Conservation (phyloP, 2,329 filamentous ascomycete genomes). For the Exophiala viscosa region DNA sequence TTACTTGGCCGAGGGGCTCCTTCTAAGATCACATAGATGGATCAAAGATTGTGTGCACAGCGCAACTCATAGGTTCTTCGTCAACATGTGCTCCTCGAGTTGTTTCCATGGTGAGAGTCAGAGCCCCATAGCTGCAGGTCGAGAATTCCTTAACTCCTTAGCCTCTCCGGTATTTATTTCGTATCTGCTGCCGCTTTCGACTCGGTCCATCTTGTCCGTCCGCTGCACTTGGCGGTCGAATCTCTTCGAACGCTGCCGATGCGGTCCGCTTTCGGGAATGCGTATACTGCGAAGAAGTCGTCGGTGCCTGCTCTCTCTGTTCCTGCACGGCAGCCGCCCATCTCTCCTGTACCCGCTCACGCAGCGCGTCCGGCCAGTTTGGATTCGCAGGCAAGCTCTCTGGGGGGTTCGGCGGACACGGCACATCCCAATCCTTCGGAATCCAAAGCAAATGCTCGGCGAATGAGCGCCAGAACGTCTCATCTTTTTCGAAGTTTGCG, state of each 20-base stretch:
- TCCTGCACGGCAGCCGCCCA: neutral
- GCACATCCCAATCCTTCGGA: neutral
- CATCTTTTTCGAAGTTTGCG: slow-evolving; percentile 2
- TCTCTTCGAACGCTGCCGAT: neutral
- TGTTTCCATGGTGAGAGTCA: too few species aligned
- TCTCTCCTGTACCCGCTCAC: neutral
- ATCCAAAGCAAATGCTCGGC: slow-evolving; percentile 13
- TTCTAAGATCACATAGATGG: too few species aligned
- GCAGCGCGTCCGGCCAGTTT: slow-evolving; percentile 3
- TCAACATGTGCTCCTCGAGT: too few species aligned
- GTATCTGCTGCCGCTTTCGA: neutral
- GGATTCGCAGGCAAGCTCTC: neutral
- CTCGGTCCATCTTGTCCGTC: neutral
- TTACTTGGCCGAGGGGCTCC: too few species aligned
- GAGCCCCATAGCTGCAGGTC: too few species aligned
- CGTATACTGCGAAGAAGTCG: neutral
- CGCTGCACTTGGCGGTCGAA: too few species aligned
- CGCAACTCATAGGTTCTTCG: too few species aligned
- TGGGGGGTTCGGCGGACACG: slow-evolving; percentile 10
- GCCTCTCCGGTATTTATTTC: too few species aligned
- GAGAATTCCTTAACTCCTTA: too few species aligned
- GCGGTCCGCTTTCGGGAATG: neutral
- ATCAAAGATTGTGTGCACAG: too few species aligned
- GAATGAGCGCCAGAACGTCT: slow-evolving; percentile 7
- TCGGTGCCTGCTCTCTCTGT: neutral